Base-by-base conservation (phyloP, 768 basidiomycete genomes). In the Hygrocybe punicea region DNA sequence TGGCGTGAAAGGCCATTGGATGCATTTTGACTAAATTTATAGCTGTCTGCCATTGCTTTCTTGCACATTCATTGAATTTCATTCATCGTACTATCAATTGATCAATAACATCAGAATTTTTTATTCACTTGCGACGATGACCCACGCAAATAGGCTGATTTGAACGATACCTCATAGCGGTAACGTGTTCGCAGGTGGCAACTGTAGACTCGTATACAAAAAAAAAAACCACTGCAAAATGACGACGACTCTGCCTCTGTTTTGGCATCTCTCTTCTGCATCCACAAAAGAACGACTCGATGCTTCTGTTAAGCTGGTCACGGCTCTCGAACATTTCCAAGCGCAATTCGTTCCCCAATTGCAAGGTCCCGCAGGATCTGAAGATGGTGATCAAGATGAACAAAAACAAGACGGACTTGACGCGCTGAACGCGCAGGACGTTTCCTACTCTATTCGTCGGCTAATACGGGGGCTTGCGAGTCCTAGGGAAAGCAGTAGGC, bases 261-360 rank as follows among this genome's bases (percentile, higher is more conserved):
- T 94, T 80, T 97, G 94, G 94, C 79, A 93, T 70, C 78, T 98
- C 53, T 95, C 94, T 14, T 91, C 90, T 2, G 76, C 83, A 1
- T 83, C 82, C 17, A 91, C 85, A 74, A 84, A 86, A 55, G 86
- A 91, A 58, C 86, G 94, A 8, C 66, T 96, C 35, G 84, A 87
- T 63, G 89, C 94, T 13, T 94, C 94, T 2, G 86, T 89, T 25
- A 89, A 93, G 68, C 85, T 98, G 51, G 71, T 96, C 57, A 75
- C 77, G 16, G 78, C 91, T 17, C 81, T 98, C 63, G 88, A 95
- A 73, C 85, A 87, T 60, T 95, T 97, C 66, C 94, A 98, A 73
- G 69, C 80, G 6, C 77, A 81, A 50, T 88, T 84, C 63, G 70
- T 75, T 44, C 52, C 64, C 51, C 60, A 62, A 66, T 29, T 57